phyloP scores from a whole-genome alignment of 805 yeast genomes.

The Suhomyces faveliae region DNA sequence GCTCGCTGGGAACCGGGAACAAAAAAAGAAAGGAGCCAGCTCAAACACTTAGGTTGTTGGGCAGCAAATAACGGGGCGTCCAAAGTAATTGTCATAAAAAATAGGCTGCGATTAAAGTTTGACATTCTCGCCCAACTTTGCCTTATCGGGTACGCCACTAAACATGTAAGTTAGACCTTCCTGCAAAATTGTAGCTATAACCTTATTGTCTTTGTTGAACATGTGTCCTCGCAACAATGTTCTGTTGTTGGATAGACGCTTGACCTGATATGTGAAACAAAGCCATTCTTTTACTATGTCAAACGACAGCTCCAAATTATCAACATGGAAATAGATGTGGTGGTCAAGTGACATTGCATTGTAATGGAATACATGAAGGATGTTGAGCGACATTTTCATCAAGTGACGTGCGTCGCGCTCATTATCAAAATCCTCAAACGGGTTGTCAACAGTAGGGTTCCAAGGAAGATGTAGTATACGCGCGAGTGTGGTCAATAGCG shows the following conservation, averaged over 20 bases:
- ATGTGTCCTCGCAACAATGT: constrained; percentile 39
- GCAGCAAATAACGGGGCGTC: too few relatives aligned
- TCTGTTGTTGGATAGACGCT: constrained; percentile 33
- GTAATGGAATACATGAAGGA: constrained; percentile 40
- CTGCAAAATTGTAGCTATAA: constrained; percentile 41
- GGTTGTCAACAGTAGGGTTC: constrained; percentile 37
- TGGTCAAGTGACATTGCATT: constrained; percentile 47
- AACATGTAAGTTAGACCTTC: constrained; percentile 39
- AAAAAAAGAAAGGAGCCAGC: too few relatives aligned
- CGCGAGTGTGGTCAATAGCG: constrained; percentile 41
- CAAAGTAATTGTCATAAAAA: too few relatives aligned
- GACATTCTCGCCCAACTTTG: constrained; percentile 1
- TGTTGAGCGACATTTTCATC: constrained; percentile 29
- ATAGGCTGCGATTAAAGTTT: too few relatives aligned
- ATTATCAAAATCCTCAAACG: constrained; percentile 31
- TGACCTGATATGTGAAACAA: constrained; percentile 35
- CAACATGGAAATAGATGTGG: constrained; percentile 42
- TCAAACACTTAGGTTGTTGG: too few relatives aligned
- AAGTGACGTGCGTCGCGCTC: constrained; percentile 30
- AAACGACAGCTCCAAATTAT: constrained; percentile 19
- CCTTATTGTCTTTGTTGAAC: constrained; percentile 28
- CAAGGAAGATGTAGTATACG: constrained; percentile 41
- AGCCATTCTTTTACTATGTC: constrained; percentile 39
- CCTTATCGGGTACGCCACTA: constrained; percentile 21
- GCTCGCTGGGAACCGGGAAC: too few relatives aligned